phyloP scores from a whole-genome alignment of 139 green algal species.

The Tetradesmus obliquus region DNA sequence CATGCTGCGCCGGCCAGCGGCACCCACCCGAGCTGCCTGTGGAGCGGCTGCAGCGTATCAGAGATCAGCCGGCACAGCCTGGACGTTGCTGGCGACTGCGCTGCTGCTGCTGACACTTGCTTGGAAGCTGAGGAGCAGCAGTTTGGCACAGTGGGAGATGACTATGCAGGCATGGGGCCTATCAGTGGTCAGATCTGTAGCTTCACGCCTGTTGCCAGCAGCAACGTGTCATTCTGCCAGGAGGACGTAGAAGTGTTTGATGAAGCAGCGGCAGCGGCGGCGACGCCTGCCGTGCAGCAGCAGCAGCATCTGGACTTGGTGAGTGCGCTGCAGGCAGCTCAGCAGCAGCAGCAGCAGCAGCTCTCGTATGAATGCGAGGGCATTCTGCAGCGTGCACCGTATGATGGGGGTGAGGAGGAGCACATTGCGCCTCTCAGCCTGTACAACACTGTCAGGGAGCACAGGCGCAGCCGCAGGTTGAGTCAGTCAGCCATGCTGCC shows the following conservation, averaged over 20 bases:
- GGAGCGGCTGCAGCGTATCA: neutral
- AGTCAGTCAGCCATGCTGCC: neutral
- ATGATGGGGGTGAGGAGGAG: conserved; percentile 19
- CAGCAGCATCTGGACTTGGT: neutral
- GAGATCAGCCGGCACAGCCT: neutral
- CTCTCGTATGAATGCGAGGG: too few relatives aligned
- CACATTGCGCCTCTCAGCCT: conserved; percentile 36
- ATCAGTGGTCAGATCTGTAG: neutral
- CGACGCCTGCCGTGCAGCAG: neutral
- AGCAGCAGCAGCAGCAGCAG: neutral
- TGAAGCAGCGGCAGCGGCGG: neutral
- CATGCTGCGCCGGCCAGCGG: too few relatives aligned
- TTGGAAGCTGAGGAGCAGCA: neutral
- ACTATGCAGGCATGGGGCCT: neutral
- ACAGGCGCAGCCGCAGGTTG: conserved; percentile 11
- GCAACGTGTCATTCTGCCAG: neutral
- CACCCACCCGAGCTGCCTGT: neutral
- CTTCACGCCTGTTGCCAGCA: neutral
- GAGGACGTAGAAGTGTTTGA: neutral
- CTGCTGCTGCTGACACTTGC: neutral
- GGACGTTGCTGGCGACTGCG: neutral
- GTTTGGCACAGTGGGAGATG: neutral
- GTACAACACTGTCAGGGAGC: neutral
- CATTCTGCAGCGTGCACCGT: neutral
- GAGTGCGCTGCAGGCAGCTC: neutral